Percentiles rank a stretch among this genome's conserved stretches.
Conservation (phyloP, 768 basidiomycete species). For the Suillus subluteus region DNA sequence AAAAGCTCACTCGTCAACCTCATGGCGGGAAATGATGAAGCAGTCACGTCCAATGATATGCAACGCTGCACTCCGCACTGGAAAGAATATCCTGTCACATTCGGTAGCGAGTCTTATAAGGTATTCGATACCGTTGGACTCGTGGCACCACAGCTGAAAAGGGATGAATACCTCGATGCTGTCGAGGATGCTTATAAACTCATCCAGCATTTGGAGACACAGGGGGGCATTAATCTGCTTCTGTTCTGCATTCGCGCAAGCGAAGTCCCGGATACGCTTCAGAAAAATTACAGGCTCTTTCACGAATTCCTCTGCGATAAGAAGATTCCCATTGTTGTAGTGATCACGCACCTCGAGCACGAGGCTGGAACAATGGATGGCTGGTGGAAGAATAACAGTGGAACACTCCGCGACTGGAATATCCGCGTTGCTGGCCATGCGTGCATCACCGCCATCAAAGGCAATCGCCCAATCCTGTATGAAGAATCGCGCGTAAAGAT, state of each 20-base stretch:
- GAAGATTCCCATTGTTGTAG: conserved; percentile 40
- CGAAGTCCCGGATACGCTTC: conserved; percentile 37
- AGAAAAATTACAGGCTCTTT: conserved; percentile 44
- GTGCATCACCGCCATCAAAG: conserved; percentile 42
- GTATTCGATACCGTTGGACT: conserved; percentile 38
- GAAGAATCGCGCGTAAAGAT: conserved; percentile 34
- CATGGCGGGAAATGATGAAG: conserved; percentile 29
- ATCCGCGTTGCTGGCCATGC: conserved; percentile 39
- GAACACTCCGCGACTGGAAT: conserved; percentile 30
- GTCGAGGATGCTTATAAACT: conserved; percentile 35
- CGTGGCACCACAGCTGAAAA: conserved; percentile 29
- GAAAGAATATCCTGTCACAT: conserved; percentile 28
- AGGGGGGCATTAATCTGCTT: conserved; percentile 43
- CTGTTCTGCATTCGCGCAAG: conserved; percentile 42
- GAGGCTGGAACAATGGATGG: conserved; percentile 32
- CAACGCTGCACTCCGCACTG: conserved; percentile 40
- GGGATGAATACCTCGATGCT: conserved; percentile 27
- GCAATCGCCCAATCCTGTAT: conserved; percentile 16
- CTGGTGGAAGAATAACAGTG: conserved; percentile 44
- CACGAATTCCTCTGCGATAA: conserved; percentile 41
- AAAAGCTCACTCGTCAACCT: conserved; percentile 37
- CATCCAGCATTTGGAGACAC: conserved; percentile 33
- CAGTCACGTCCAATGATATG: conserved; percentile 30
- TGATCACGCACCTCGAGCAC: conserved; percentile 43
- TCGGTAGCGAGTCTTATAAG: conserved; percentile 24